These are phyloP conservation scores for Noccaea caerulescens DNA, from an alignment of 345 rosid species.

Conservation along the genomic window DNA sequence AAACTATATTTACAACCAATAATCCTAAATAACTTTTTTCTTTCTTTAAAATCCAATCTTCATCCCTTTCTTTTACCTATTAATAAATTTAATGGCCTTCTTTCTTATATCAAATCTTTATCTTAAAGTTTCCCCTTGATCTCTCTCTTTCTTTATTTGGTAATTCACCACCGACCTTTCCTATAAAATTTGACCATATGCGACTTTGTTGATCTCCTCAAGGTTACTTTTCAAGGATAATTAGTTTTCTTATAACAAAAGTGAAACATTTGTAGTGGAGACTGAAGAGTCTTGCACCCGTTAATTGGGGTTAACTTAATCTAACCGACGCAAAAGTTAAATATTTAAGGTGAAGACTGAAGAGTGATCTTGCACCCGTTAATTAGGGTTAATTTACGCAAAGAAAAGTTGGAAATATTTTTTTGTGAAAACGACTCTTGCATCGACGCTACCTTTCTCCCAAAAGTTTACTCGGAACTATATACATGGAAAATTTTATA, in stretches of 20 bases:
- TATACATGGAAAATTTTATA: no score
- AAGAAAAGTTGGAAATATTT: neutral
- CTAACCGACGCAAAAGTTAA: conserved; percentile 2
- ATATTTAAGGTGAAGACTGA: conserved; percentile 7
- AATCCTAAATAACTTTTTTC: neutral
- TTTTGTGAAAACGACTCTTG: neutral
- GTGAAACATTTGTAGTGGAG: neutral
- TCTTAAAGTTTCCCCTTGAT: conserved; percentile 4
- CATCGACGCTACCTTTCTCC: neutral
- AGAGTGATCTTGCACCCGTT: conserved; percentile 25
- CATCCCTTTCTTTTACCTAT: neutral
- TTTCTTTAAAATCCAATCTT: neutral
- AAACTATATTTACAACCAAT: neutral
- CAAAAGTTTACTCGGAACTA: neutral
- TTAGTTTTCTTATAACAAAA: neutral
- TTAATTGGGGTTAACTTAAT: conserved; percentile 18
- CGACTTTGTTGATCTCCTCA: conserved; percentile 20
- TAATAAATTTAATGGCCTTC: neutral
- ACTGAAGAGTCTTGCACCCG: conserved; percentile 2
- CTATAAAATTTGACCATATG: neutral
- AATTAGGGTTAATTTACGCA: conserved; percentile 29
- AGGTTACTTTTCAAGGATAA: neutral
- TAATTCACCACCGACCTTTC: conserved; percentile 30
- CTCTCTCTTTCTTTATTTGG: conserved; percentile 24
- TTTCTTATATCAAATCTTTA: neutral